phyloP scores from a whole-genome alignment of 495 filamentous ascomycete species.

The Aspergillus kassunensis region DNA sequence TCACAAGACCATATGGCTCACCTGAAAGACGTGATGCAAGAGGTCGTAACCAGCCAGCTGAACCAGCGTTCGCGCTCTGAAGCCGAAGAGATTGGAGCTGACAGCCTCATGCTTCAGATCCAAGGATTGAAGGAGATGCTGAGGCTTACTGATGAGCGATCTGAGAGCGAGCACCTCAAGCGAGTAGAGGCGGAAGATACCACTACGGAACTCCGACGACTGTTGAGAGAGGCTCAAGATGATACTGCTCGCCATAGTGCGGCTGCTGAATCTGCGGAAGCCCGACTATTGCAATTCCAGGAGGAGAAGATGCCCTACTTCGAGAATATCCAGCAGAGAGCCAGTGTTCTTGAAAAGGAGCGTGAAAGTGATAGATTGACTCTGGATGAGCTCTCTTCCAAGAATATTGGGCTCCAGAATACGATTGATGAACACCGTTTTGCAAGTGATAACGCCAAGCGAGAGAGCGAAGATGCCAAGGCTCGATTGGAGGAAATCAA shows the following conservation, averaged over 20 bases:
- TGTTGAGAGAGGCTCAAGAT: constrained; percentile 71
- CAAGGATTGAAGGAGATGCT: constrained; percentile 53
- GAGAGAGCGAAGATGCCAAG: constrained; percentile 43
- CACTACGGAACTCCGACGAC: constrained; percentile 63
- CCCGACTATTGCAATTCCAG: constrained; percentile 48
- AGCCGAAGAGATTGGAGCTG: constrained; percentile 44
- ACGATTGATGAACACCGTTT: constrained; percentile 61
- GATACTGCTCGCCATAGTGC: constrained; percentile 64
- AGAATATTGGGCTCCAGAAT: constrained; percentile 54
- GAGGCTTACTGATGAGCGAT: constrained; percentile 43
- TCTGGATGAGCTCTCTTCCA: constrained; percentile 56
- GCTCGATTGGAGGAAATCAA: constrained; percentile 49
- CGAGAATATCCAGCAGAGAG: constrained; percentile 52
- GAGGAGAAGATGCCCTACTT: constrained; percentile 50
- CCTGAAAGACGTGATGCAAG: constrained; percentile 45
- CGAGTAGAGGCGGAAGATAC: constrained; percentile 70
- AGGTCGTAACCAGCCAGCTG: constrained; percentile 40
- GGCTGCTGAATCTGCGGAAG: constrained; percentile 62
- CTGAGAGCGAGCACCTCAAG: constrained; percentile 58
- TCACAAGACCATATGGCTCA: constrained; percentile 36
- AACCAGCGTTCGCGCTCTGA: constrained; percentile 34
- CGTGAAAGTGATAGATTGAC: constrained; percentile 62
- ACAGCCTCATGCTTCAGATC: constrained; percentile 51
- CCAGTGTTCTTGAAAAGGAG: constrained; percentile 58
- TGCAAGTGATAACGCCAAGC: constrained; percentile 51